Percentiles rank a stretch among this genome's conserved stretches.
phyloP scores from a whole-genome alignment of 106 monocot species.

The Allium sativum region DNA sequence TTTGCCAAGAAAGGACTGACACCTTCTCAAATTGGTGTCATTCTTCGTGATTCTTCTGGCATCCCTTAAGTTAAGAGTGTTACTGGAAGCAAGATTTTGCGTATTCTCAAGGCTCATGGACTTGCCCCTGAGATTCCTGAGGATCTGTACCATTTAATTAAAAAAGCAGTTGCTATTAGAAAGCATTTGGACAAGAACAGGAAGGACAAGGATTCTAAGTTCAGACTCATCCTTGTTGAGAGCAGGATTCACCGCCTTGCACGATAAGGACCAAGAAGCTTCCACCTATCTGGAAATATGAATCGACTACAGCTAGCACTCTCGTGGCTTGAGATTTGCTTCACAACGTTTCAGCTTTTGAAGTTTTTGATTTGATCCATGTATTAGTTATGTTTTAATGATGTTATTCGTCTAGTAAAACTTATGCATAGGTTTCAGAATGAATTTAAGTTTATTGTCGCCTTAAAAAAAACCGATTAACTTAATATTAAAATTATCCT shows the following conservation, averaged over 20 bases:
- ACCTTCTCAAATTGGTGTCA: slow-evolving; percentile 75
- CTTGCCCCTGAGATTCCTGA: slow-evolving; percentile 33
- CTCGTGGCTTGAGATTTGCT: background rate
- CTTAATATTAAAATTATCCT: too few species aligned
- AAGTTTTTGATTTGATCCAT: too few species aligned
- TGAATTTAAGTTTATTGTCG: too few species aligned
- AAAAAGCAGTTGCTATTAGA: slow-evolving; percentile 47
- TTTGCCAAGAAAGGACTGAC: slow-evolving; percentile 81
- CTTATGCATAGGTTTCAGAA: too few species aligned
- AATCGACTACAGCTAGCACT: background rate
- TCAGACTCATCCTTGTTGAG: slow-evolving; percentile 1
- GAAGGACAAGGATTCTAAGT: slow-evolving; percentile 38
- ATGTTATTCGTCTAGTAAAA: too few species aligned
- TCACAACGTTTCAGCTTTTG: background rate
- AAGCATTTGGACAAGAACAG: slow-evolving; percentile 37
- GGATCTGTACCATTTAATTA: slow-evolving; percentile 42
- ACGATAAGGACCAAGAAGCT: slow-evolving; percentile 45
- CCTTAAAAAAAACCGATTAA: too few species aligned
- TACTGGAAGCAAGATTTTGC: slow-evolving; percentile 72
- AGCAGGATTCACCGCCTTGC: slow-evolving; percentile 32
- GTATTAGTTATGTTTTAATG: too few species aligned
- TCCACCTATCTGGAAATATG: background rate
- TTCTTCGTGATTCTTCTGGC: slow-evolving; percentile 71
- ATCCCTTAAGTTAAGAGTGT: slow-evolving; percentile 78
- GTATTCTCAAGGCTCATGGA: slow-evolving; percentile 67